Evolutionary conservation across 305 asterid genomes (phyloP), one percentile per base, ranked within the genome.

Genomic region (Ajuga reptans): DNA sequence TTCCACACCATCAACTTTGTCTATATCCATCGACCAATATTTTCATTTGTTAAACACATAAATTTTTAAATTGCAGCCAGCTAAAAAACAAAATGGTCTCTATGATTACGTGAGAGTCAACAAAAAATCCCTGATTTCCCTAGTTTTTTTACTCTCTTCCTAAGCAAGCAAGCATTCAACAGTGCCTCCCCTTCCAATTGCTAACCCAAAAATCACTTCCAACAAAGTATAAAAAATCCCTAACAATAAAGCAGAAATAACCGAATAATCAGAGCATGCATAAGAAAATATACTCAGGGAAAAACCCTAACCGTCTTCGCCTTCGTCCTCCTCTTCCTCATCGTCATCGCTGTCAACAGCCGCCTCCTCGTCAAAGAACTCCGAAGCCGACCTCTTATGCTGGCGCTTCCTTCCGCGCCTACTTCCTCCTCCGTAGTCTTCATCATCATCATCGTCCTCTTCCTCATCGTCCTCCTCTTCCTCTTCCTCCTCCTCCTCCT

Each of bases 281-380:
- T 0, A 10, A 17, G 12, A 37, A 10, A 37, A 74, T n/a, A 6
- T 14, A 21, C 5, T 15, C 41, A 11, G 41, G 36, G 53, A 46
- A 31, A 57, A 71, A 59, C 21, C 47, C 87, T 81, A 65, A 88
- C 95, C 95, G 54, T 88, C 96, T 67, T 86, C 97, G 68, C 81
- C 93, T 42, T 88, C 95, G 34, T 87, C 93, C 43, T 88, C 95
- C 43, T 59, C 66, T 1, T 90, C 95, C 72, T 86, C 97, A 0
- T 86, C 95, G 0, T 86, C 95, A 21, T 86, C 96, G 67, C 84
- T 84, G 46, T 86, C 91, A 49, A 86, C 95, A 2, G 68, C 72
- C 2, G 95, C 97, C 73, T 88, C 93, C 56, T 80, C 81, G 39
- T 90, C 97, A 57, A 90, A 83, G 64, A 86, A 86, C 27, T 81